Evolutionary conservation across 2,329 filamentous ascomycete genomes (phyloP), one percentile per base, ranked within the genome.

Genomic region (Emmonsia crescens): DNA sequence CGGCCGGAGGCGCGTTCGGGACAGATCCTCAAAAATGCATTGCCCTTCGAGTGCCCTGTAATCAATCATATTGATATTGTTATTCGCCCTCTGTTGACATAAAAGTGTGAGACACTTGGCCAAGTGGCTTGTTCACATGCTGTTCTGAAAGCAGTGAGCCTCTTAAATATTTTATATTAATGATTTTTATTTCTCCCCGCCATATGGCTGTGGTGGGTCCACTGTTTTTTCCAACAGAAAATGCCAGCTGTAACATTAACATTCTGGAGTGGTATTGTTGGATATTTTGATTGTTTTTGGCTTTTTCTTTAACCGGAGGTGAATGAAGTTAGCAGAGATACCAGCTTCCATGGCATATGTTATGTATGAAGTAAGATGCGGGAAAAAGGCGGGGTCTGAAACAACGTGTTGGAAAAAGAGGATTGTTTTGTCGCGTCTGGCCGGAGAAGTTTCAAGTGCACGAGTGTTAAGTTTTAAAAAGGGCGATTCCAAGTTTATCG

Each of bases 351-450:
- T 40, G 5, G 8, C 24, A 14, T 24, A 6, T n/a, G 21, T 27
- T 49, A 29, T 12, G 8, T 49, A 19, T 16, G 40, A 12, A 12
- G n/a, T 31, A 27, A 33, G 27, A 48, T 31, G n/a, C 2, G 29
- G 44, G 24, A 40, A 38, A 57, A 59, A 59, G 44, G 44, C 44
- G 44, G 57, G 57, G 57, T 49, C 21, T 59, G 57, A 59, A 59
- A 59, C 57, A 48, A 29, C 16, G 8, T 38, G 14, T 51, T 19
- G 29, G 2, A n/a, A 24, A 38, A 16, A 19, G 5, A 33, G n/a
- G 21, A 5, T 48, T 40, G 57, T 29, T 31, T 40, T 44, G 24
- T 57, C 38, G 38, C 36, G 24, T 57, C 12, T 29, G 55, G 3
- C 21, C 14, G 12, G 54, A n/a, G n/a, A 24, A 56, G 33, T 40